Evolutionary conservation across 768 basidiomycete genomes (phyloP), one percentile per base, ranked within the genome.

Genomic region (Harrya chromipes): DNA sequence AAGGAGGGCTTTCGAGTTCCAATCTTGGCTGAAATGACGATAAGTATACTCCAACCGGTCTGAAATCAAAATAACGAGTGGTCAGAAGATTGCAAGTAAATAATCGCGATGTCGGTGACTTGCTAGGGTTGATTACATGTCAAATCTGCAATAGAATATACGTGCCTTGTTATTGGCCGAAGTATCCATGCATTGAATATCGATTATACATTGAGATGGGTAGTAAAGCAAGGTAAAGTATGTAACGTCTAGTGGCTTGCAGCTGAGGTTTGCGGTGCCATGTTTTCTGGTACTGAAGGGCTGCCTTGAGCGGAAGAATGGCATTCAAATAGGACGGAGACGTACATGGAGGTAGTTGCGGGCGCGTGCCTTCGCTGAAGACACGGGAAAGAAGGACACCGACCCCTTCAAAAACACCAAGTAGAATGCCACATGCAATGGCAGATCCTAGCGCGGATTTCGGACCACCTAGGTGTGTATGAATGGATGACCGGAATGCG

Each of bases 351-450:
- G 87, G 84, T 70, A 90, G 73, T 64, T 87, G 86, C 57, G 88
- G 90, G 61, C 87, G 77, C 58, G 84, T 82, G 49, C 81, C 81
- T 64, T 90, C 90, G 62, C 86, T 88, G 69, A 97, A 88, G 56
- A 94, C 87, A 52, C 95, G 82, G 41, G 84, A 87, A 53, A 97
- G 74, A 21, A 98, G 76, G 8, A 98, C 94, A 58, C 95, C 95
- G 19, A 97, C 93, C 62, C 94, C 94, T 71, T 92, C 89, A 63
- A 94, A 90, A 12, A 93, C 89, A 58, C 95, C 94, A 21, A 99
- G 81, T 21, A 99, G 76, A 52, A 99, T 94, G 66, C 94, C 95
- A 65, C 97, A 98, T 14, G 90, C 90, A 40, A 99, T 79, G 16
- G 95, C 95, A n/a, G 90, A 94, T 14, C 87, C 87, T 39, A 97